These are phyloP conservation scores for Lanmaoa pseudosensibilis DNA, from an alignment of 768 basidiomycete species.

Conservation along the genomic window DNA sequence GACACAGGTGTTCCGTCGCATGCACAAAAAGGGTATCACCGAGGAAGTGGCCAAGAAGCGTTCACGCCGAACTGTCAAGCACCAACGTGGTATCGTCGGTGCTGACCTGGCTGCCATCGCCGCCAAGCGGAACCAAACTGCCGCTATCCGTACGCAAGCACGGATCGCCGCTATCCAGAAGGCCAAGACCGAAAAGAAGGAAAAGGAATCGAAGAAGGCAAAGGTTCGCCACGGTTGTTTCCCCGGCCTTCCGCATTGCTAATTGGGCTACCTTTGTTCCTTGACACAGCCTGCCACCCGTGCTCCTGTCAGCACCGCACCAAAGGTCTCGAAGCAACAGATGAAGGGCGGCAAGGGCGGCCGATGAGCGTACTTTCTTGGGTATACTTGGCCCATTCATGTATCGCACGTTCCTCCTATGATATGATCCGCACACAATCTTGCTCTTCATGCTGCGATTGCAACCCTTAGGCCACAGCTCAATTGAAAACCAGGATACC, in stretches of 20 bases:
- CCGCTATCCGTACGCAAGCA: slow-evolving; percentile 77
- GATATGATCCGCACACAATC: slow-evolving; percentile 18
- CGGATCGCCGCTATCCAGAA: slow-evolving; percentile 86
- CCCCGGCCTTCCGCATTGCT: not conserved
- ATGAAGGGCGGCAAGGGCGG: slow-evolving; percentile 90
- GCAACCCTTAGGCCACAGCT: not conserved
- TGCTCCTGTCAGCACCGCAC: slow-evolving; percentile 53
- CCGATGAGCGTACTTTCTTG: slow-evolving; percentile 45
- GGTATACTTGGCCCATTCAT: slow-evolving; percentile 5
- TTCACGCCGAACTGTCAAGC: slow-evolving; percentile 93
- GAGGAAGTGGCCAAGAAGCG: slow-evolving; percentile 99
- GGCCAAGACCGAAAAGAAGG: slow-evolving; percentile 97
- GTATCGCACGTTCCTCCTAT: slow-evolving; percentile 27
- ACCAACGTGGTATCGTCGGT: slow-evolving; percentile 97
- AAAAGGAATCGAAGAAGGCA: slow-evolving; percentile 88
- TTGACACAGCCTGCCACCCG: slow-evolving; percentile 50
- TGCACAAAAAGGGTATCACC: slow-evolving; percentile 99
- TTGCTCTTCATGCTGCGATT: slow-evolving; percentile 1
- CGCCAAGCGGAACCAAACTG: slow-evolving; percentile 90
- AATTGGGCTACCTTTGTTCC: slow-evolving; percentile 2
- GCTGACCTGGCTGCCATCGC: slow-evolving; percentile 90
- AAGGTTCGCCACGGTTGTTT: slow-evolving; percentile 47
- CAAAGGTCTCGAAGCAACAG: slow-evolving; percentile 93
- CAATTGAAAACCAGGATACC: not conserved
- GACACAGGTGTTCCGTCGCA: slow-evolving; percentile 90